phyloP scores from a whole-genome alignment of 2,329 filamentous ascomycete species.

The Pyricularia grisea region DNA sequence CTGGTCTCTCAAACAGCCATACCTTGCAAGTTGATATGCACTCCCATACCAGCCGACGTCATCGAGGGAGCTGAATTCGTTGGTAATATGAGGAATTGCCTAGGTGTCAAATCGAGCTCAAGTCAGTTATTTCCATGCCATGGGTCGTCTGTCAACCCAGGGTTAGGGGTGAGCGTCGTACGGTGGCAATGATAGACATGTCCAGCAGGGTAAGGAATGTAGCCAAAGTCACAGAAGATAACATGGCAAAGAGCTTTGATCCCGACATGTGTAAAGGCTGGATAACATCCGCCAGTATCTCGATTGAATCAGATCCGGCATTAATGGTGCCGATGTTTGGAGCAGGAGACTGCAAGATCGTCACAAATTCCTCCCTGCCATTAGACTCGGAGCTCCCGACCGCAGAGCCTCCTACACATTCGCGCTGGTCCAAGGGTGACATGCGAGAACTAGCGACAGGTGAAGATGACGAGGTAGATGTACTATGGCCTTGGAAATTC shows the following conservation, averaged over 20 bases:
- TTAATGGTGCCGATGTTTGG: not conserved
- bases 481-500: not conserved
- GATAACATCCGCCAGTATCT: not conserved
- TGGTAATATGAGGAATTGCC: constrained; percentile 12
- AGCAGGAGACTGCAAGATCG: not conserved
- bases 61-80: constrained; percentile 10
- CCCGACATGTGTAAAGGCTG: constrained; percentile 7
- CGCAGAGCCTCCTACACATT: not conserved
- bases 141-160: not conserved
- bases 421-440: not conserved
- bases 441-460: not conserved
- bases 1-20: not conserved
- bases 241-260: constrained; percentile 6
- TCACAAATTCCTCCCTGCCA: not conserved
- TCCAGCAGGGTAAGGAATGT: constrained; percentile 13
- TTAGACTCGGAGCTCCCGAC: not conserved
- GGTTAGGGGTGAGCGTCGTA: not conserved
- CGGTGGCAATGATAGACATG: constrained; percentile 11
- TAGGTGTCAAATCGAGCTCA: not conserved
- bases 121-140: not conserved
- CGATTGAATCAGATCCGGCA: too few species aligned
- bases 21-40: constrained; percentile 11
- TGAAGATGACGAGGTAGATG: not conserved
- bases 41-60: constrained; percentile 14
- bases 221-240: constrained; percentile 9